phyloP scores from a whole-genome alignment of 192 early-diverging fungal genomes.

The Rhizoclosmatium sp. region DNA sequence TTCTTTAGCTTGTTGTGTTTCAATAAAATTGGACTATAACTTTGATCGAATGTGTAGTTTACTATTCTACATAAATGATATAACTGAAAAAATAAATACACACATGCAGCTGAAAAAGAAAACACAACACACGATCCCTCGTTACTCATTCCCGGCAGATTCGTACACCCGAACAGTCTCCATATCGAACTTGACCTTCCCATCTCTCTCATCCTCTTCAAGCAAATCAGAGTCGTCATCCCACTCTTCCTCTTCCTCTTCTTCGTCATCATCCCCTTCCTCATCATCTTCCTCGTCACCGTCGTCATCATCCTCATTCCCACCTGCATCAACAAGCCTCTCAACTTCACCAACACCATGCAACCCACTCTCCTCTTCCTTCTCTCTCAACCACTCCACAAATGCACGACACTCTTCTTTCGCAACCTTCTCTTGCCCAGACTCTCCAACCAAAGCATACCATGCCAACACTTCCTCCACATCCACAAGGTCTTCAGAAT shows the following conservation, averaged over 20 bases:
- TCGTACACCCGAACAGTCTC: no score
- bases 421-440: neutral
- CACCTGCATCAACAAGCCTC: neutral
- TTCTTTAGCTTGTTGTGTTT: no score
- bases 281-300: constrained; percentile 21
- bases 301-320: constrained; percentile 23
- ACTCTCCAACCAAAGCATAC: neutral
- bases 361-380: neutral
- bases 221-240: constrained; percentile 20
- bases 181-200: no score
- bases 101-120: no score
- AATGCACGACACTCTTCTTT: neutral
- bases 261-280: constrained; percentile 15
- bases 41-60: no score
- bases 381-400: neutral
- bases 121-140: no score
- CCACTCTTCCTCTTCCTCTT: constrained; percentile 18
- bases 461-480: neutral
- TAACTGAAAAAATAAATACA: no score
- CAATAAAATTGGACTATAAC: no score
- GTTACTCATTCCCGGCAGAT: no score
- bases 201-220: neutral
- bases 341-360: neutral
- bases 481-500: neutral
- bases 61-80: no score